Evolutionary conservation across 1,139 yeast species (phyloP).

Genomic region (Suhomyces bokatorum): DNA sequence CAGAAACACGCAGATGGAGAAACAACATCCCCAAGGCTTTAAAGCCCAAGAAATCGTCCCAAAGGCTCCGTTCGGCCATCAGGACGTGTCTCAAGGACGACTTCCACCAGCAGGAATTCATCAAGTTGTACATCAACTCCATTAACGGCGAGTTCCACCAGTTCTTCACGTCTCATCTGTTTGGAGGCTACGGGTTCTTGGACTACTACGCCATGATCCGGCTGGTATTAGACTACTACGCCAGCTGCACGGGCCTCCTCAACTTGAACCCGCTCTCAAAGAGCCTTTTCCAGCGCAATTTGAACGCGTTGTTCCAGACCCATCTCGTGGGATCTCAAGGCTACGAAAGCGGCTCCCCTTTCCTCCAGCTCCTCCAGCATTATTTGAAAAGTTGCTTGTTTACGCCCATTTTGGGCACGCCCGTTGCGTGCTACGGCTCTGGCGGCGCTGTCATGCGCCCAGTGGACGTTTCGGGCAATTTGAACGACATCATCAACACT

Average conservation of each 20-base stretch:
- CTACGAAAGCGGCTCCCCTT: slow-evolving; percentile 5
- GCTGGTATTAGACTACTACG: slow-evolving; percentile 20
- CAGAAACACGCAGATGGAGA: slow-evolving; percentile 6
- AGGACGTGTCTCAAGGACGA: slow-evolving; percentile 41
- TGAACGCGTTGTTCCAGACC: slow-evolving; percentile 28
- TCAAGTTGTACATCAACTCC: slow-evolving; percentile 38
- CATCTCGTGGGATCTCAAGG: slow-evolving; percentile 13
- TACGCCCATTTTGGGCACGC: slow-evolving; percentile 2
- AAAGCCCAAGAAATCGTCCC: slow-evolving; percentile 22
- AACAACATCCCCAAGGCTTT: not conserved
- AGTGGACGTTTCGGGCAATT: slow-evolving; percentile 7
- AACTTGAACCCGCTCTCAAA: slow-evolving; percentile 22
- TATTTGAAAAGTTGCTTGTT: slow-evolving; percentile 13
- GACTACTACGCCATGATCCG: slow-evolving; percentile 16
- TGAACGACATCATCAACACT: slow-evolving; percentile 17
- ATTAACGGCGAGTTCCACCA: slow-evolving; percentile 18
- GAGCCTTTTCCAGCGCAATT: slow-evolving; percentile 27
- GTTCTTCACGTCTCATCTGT: slow-evolving; percentile 8
- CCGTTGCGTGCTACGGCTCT: not conserved
- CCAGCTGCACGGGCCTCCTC: slow-evolving; percentile 21
- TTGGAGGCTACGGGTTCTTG: slow-evolving; percentile 11
- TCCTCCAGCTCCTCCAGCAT: slow-evolving; percentile 8
- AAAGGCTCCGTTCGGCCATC: slow-evolving; percentile 40
- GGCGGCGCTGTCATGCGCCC: not conserved
- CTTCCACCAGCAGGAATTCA: slow-evolving; percentile 34